These are phyloP conservation scores for Cladochytrium tenue DNA, from an alignment of 371 early-diverging fungal species.

Conservation along the genomic window DNA sequence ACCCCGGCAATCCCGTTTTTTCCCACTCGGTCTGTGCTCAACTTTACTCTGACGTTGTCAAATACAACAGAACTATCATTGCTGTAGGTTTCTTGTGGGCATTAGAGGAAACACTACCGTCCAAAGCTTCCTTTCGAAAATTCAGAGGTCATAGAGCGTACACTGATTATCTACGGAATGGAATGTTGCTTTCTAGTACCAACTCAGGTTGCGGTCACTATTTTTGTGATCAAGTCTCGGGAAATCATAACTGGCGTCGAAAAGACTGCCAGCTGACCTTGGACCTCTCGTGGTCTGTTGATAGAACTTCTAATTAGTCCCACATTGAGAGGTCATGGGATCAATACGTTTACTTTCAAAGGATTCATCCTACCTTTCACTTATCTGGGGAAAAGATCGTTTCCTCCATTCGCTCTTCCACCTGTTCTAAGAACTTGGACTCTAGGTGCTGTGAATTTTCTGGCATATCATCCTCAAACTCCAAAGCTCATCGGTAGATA, in stretches of 20 bases:
- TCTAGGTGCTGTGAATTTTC: conserved; percentile 44
- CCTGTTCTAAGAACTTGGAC: conserved; percentile 74
- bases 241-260: conserved; percentile 58
- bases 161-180: conserved; percentile 72
- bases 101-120: neutral
- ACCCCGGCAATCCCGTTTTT: conserved; percentile 70
- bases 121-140: neutral
- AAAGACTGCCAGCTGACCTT: conserved; percentile 23
- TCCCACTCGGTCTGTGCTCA: conserved; percentile 62
- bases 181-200: conserved; percentile 76
- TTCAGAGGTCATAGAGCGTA: conserved; percentile 65
- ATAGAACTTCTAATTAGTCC: too few relatives aligned
- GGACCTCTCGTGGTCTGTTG: conserved; percentile 21
- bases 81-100: conserved; percentile 7
- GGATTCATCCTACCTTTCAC: conserved; percentile 40
- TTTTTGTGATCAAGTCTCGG: conserved; percentile 44
- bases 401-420: conserved; percentile 64
- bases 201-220: conserved; percentile 51
- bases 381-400: conserved; percentile 71
- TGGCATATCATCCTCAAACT: neutral
- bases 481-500: neutral
- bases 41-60: neutral
- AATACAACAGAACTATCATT: conserved; percentile 11
- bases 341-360: neutral
- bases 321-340: conserved; percentile 9